Evolutionary conservation across 371 early-diverging fungal genomes (phyloP).

Genomic region (Mucor piriformis): DNA sequence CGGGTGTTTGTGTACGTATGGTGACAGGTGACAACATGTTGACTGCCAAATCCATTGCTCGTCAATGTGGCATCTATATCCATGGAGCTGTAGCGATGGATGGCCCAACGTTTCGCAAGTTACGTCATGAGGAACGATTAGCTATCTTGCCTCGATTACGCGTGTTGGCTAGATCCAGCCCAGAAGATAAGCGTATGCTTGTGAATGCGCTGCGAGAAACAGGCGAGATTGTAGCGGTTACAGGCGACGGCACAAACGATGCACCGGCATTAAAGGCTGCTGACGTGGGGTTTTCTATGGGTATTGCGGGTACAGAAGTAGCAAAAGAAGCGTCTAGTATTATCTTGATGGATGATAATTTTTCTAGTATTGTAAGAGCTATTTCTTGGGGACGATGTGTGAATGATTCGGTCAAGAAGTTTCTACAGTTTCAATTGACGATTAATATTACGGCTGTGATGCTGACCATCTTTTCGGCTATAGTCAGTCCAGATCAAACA

Average conservation of each 20-base stretch:
- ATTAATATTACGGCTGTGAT: conserved; percentile 77
- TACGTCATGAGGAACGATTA: conserved; percentile 54
- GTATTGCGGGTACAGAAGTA: conserved; percentile 81
- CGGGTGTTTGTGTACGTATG: conserved; percentile 85
- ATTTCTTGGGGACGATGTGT: conserved; percentile 83
- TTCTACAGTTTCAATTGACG: conserved; percentile 80
- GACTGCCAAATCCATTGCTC: conserved; percentile 77
- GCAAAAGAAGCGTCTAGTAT: conserved; percentile 83
- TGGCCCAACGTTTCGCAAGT: conserved; percentile 68
- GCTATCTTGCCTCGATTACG: conserved; percentile 62
- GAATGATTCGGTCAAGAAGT: conserved; percentile 79
- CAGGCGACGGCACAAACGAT: conserved; percentile 84
- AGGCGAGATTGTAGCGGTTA: conserved; percentile 79
- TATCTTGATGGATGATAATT: conserved; percentile 82
- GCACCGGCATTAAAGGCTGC: conserved; percentile 80
- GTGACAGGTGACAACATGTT: conserved; percentile 82
- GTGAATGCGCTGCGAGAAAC: conserved; percentile 64
- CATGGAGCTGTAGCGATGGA: conserved; percentile 67
- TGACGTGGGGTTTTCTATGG: conserved; percentile 86
- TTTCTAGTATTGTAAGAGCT: conserved; percentile 75
- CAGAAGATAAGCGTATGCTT: conserved; percentile 76
- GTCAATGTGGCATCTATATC: conserved; percentile 68
- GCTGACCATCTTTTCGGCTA: conserved; percentile 67
- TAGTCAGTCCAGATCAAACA: conserved; percentile 45
- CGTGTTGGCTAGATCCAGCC: conserved; percentile 76